Conservation (phyloP, 1,284 basidiomycete species). For the Rhizoctonia solani region DNA sequence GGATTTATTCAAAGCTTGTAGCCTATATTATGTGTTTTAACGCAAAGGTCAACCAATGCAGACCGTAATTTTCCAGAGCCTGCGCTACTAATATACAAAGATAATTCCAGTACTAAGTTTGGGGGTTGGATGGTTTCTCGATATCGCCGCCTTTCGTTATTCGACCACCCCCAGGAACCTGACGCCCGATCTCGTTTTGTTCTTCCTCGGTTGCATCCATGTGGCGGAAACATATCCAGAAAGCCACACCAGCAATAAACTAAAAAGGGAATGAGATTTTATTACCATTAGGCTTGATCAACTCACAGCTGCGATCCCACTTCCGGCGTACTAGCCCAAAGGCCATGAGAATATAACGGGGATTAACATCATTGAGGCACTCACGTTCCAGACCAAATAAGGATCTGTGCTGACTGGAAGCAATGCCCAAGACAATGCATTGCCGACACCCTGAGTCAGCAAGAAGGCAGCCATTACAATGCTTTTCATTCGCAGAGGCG, state of each 20-base stretch:
- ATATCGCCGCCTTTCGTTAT: conserved; percentile 1
- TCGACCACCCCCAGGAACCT: neutral
- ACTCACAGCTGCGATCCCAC: conserved; percentile 23
- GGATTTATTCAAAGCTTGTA: too few relatives aligned
- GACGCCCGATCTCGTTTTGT: conserved; percentile 5
- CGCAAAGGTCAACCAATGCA: too few relatives aligned
- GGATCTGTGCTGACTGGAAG: conserved; percentile 28
- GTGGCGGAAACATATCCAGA: conserved; percentile 10
- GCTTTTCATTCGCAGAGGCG: conserved; percentile 80
- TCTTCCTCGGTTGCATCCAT: conserved; percentile 3
- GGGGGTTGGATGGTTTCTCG: too few relatives aligned
- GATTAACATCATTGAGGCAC: neutral
- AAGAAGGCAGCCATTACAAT: conserved; percentile 75
- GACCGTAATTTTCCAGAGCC: too few relatives aligned
- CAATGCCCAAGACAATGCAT: conserved; percentile 2
- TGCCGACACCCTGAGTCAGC: conserved; percentile 49
- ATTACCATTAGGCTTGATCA: neutral
- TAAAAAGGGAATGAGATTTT: neutral
- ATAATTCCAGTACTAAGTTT: too few relatives aligned
- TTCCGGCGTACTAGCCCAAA: neutral
- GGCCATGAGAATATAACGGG: neutral
- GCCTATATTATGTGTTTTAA: too few relatives aligned
- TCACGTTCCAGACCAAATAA: conserved; percentile 31
- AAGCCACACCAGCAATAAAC: conserved; percentile 7
- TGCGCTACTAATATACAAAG: too few relatives aligned